Percentiles rank a stretch among this genome's conserved stretches.
phyloP scores from a whole-genome alignment of 495 filamentous ascomycete species.

The Penicillium pulvis region DNA sequence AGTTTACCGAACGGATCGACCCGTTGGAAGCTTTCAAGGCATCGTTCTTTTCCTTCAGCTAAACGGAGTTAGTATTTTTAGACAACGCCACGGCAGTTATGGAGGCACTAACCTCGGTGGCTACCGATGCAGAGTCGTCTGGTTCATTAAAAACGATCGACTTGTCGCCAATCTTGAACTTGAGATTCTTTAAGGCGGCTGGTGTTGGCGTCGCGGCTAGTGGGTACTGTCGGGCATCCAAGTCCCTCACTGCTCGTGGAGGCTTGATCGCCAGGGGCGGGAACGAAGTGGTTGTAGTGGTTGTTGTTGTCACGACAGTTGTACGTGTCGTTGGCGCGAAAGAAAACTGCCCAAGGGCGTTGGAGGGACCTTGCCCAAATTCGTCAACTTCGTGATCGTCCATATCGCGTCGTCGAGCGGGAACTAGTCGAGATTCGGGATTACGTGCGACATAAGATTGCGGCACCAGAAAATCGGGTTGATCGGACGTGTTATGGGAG shows the following conservation, averaged over 20 bases:
- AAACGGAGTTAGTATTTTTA: slow-evolving; percentile 17
- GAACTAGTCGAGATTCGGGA: slow-evolving; percentile 22
- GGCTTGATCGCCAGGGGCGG: slow-evolving; percentile 79
- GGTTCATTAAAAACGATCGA: slow-evolving; percentile 69
- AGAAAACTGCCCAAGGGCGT: slow-evolving; percentile 63
- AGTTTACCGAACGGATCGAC: slow-evolving; percentile 52
- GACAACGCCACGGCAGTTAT: not conserved
- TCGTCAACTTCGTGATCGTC: slow-evolving; percentile 31
- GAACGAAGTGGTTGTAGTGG: slow-evolving; percentile 86
- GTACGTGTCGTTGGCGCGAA: slow-evolving; percentile 73
- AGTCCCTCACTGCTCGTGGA: slow-evolving; percentile 68
- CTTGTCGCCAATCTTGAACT: slow-evolving; percentile 68
- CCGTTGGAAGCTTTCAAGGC: slow-evolving; percentile 57
- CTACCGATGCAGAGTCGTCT: slow-evolving; percentile 54
- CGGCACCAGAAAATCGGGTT: slow-evolving; percentile 20
- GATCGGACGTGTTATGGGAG: slow-evolving; percentile 13
- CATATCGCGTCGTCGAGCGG: slow-evolving; percentile 30
- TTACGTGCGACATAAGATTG: slow-evolving; percentile 18
- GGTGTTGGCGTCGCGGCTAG: slow-evolving; percentile 82
- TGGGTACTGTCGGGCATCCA: slow-evolving; percentile 89
- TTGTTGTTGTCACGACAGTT: slow-evolving; percentile 88
- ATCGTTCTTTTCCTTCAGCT: slow-evolving; percentile 54
- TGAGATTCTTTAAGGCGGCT: slow-evolving; percentile 67
- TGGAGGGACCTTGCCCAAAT: slow-evolving; percentile 24
- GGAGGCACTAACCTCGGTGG: slow-evolving; percentile 54